These are phyloP conservation scores for Candida bentonensis DNA, from an alignment of 805 yeast species.

Conservation along the genomic window DNA sequence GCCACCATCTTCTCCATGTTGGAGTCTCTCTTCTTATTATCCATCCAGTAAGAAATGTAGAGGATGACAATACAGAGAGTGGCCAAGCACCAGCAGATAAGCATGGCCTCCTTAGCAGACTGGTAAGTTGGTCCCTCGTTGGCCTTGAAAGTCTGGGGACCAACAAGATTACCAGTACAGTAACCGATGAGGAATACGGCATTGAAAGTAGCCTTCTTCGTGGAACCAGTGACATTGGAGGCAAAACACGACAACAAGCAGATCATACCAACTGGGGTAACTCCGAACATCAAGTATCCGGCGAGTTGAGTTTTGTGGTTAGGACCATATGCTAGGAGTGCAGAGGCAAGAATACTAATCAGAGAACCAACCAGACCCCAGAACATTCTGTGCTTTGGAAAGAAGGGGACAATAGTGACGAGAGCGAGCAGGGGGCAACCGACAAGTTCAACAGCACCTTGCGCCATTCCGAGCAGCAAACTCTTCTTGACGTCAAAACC, in stretches of 20 bases:
- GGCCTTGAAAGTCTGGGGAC: conserved; percentile 48
- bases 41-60: conserved; percentile 12
- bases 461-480: conserved; percentile 28
- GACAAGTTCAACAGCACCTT: conserved; percentile 30
- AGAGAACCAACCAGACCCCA: conserved; percentile 6
- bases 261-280: conserved; percentile 12
- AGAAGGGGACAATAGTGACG: conserved; percentile 2
- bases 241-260: conserved; percentile 15
- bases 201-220: conserved; percentile 37
- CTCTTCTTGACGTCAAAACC: conserved; percentile 29
- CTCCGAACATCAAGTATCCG: conserved; percentile 9
- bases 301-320: conserved; percentile 8
- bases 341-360: conserved; percentile 5
- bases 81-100: conserved; percentile 32
- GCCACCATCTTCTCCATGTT: conserved; percentile 5
- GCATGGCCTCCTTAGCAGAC: conserved; percentile 46
- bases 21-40: conserved; percentile 8
- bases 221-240: conserved; percentile 41
- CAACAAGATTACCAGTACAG: conserved; percentile 41
- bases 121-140: conserved; percentile 45
- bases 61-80: conserved; percentile 16
- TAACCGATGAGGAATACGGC: conserved; percentile 33
- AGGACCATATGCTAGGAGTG: conserved; percentile 14
- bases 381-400: conserved; percentile 5
- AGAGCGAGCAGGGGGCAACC: conserved; percentile 8